These are phyloP conservation scores for Orbilia brochopaga DNA, from an alignment of 2,329 filamentous ascomycete genomes.

Conservation along the genomic window DNA sequence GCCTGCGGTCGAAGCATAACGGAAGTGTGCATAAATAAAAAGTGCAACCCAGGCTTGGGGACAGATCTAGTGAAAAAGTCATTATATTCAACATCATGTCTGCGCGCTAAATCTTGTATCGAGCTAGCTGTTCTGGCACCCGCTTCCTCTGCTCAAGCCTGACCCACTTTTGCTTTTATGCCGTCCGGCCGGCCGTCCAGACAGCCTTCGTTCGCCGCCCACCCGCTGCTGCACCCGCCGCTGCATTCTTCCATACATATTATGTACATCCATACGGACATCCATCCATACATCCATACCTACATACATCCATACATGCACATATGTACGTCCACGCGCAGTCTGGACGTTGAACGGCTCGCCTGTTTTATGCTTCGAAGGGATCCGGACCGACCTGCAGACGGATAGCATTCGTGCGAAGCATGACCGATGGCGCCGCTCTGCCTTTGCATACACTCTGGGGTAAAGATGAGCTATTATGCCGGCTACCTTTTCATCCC, in stretches of 20 bases:
- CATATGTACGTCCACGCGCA: background rate
- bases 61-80: conserved; percentile 46
- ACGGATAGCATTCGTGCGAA: background rate
- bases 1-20: background rate
- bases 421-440: background rate
- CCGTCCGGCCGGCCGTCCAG: background rate
- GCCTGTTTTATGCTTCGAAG: background rate
- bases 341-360: background rate
- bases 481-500: no score
- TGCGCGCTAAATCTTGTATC: conserved; percentile 50
- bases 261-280: background rate
- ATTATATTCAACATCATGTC: conserved; percentile 51
- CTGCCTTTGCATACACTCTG: background rate
- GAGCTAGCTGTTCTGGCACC: conserved; percentile 28
- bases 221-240: background rate
- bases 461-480: background rate
- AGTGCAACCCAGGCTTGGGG: conserved; percentile 36
- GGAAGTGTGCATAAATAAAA: background rate
- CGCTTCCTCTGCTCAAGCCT: conserved; percentile 28
- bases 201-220: background rate
- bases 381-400: background rate
- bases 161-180: conserved; percentile 17
- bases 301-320: background rate
- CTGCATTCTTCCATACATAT: no score
- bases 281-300: background rate